Conservation (phyloP, 164 flowering plant genomes). For the Vitis vinifera region ASM3070453v1 NC_081820.1:20632501-20633000, state of each 20-base stretch:
- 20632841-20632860: background rate
- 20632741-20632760: constrained; percentile 51
- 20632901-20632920: no score
- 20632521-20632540: constrained; percentile 67
- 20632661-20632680: constrained; percentile 80
- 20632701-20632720: constrained; percentile 89
- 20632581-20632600: constrained; percentile 40
- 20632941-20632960: no score
- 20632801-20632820: constrained; percentile 96
- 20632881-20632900: no score
- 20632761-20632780: constrained; percentile 66
- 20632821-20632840: constrained; percentile 43
- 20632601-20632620: constrained; percentile 70
- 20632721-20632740: constrained; percentile 76
- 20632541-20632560: constrained; percentile 75
- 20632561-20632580: constrained; percentile 34
- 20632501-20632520: constrained; percentile 25
- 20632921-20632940: no score
- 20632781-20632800: constrained; percentile 89
- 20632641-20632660: constrained; percentile 61
- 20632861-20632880: background rate
- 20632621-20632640: constrained; percentile 62
- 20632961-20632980: no score
- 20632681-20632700: constrained; percentile 80
- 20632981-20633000: background rate